Conservation (phyloP, 345 rosid species). For the Cardamine chenopodiifolia region DNA sequence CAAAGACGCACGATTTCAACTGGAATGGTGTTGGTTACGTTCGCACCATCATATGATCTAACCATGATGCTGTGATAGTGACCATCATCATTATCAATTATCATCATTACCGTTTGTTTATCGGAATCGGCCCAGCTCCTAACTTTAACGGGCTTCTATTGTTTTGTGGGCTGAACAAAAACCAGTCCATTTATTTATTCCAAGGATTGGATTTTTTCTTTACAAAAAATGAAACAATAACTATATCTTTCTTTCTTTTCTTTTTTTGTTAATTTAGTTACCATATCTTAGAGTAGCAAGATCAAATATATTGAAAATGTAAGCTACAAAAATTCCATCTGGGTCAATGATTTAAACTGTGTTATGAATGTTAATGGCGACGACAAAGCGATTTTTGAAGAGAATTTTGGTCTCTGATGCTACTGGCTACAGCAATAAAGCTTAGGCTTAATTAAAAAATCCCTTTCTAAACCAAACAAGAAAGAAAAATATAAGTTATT, state of each 20-base stretch:
- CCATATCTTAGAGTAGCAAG: no score
- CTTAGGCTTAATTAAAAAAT: background rate
- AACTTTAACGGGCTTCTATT: background rate
- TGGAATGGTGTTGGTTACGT: conserved; percentile 25
- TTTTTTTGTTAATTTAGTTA: no score
- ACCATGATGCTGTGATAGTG: conserved; percentile 9
- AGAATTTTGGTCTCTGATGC: background rate
- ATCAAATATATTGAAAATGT: background rate
- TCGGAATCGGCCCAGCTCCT: conserved; percentile 17
- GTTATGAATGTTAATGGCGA: no score
- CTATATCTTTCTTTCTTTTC: no score
- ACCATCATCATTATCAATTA: conserved; percentile 2
- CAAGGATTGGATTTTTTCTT: background rate
- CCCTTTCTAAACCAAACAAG: background rate
- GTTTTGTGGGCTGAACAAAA: background rate
- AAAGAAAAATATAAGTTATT: no score
- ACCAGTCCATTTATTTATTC: conserved; percentile 3
- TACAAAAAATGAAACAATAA: no score
- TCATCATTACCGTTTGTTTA: background rate
- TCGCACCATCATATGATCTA: background rate
- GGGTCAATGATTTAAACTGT: background rate
- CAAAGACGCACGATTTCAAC: conserved; percentile 41
- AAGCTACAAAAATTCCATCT: background rate
- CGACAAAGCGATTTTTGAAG: background rate
- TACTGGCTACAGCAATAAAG: background rate